phyloP scores from a whole-genome alignment of 306 rosid genomes.

The Oemleria cerasiformis region DNA sequence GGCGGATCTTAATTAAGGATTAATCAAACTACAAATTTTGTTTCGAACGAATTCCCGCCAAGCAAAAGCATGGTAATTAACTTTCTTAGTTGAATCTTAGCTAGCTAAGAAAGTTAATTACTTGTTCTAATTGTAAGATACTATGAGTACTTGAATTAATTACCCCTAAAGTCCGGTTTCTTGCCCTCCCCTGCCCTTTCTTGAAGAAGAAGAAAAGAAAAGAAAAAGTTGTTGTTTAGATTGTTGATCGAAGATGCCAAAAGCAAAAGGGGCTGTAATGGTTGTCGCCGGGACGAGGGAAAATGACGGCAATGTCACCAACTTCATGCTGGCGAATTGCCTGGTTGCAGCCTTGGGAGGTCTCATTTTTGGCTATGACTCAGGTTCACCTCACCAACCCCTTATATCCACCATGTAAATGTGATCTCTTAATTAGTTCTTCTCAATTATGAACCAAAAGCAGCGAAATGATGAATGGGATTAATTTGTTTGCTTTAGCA shows the following conservation, averaged over 20 bases:
- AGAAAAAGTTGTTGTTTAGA: too few relatives aligned
- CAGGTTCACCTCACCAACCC: conserved; percentile 27
- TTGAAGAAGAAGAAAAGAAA: background rate
- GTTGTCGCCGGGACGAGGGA: conserved; percentile 18
- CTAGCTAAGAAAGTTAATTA: conserved; percentile 1
- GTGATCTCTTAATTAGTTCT: too few relatives aligned
- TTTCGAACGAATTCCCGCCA: background rate
- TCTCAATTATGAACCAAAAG: too few relatives aligned
- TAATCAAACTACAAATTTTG: background rate
- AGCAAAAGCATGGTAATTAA: background rate
- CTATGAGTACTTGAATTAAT: background rate
- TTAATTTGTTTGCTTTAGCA: too few relatives aligned
- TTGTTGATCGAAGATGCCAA: conserved; percentile 31
- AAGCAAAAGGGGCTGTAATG: conserved; percentile 33
- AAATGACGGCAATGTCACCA: conserved; percentile 26
- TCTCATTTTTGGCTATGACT: conserved; percentile 49
- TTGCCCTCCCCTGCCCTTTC: background rate
- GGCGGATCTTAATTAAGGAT: background rate
- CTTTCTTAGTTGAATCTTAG: background rate
- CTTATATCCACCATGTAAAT: background rate
- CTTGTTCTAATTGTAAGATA: background rate
- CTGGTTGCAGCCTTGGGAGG: conserved; percentile 51
- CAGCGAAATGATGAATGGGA: too few relatives aligned
- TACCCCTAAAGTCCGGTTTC: background rate
- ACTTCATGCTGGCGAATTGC: conserved; percentile 32